A percentile compares a stretch with the other conserved stretches of the same genome.
These are phyloP conservation scores for Pharus latifolius DNA, from an alignment of 176 grass and related monocot species.

Conservation along the genomic window DNA sequence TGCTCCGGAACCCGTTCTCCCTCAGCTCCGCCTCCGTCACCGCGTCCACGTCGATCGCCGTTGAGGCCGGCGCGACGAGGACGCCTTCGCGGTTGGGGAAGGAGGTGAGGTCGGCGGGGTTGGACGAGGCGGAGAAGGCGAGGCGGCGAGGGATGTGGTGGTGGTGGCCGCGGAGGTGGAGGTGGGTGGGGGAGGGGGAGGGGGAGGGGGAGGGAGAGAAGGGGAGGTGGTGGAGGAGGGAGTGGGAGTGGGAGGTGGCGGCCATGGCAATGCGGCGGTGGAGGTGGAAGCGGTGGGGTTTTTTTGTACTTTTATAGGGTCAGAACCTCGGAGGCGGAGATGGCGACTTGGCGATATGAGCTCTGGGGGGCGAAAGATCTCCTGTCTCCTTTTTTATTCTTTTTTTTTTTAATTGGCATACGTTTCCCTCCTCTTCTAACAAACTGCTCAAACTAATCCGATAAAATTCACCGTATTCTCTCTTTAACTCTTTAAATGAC, in stretches of 20 bases:
- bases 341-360: background rate
- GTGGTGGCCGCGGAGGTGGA: conserved; percentile 1
- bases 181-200: background rate
- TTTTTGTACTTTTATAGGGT: no score
- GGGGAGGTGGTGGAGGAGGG: background rate
- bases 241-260: background rate
- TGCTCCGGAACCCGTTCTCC: conserved; percentile 95
- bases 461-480: no score
- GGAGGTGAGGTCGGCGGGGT: conserved; percentile 10
- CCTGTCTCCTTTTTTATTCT: no score
- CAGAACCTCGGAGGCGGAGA: background rate
- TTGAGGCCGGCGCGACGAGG: background rate
- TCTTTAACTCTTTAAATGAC: no score
- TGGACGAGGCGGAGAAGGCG: background rate
- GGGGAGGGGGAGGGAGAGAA: conserved; percentile 8
- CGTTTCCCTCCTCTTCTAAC: no score
- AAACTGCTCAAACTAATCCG: no score
- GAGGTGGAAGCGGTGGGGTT: background rate
- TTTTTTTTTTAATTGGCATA: no score
- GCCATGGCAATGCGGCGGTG: background rate
- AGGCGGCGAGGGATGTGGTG: background rate
- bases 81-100: conserved; percentile 35
- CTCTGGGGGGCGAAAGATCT: no score
- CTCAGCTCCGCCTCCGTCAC: conserved; percentile 77
- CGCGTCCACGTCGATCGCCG: conserved; percentile 41